Conservation (phyloP, 192 early-diverging fungal genomes). For the Backusella sp. region DNA sequence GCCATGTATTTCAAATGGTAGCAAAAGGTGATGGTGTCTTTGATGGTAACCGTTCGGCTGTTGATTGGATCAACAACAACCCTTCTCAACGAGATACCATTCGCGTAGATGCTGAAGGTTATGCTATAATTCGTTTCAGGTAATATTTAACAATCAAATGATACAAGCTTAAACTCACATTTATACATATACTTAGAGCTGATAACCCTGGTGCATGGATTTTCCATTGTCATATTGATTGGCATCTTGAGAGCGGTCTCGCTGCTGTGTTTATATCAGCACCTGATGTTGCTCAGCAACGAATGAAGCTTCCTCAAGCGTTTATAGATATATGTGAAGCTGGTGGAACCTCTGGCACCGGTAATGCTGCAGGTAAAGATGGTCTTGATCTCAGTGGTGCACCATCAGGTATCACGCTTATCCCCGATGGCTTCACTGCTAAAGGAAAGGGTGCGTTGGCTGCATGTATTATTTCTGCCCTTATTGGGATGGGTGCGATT, state of each 20-base stretch:
- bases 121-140: conserved; percentile 67
- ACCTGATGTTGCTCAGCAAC: conserved; percentile 60
- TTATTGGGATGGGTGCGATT: conserved; percentile 73
- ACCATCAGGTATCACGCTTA: conserved; percentile 49
- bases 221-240: conserved; percentile 88
- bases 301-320: conserved; percentile 50
- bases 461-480: conserved; percentile 65
- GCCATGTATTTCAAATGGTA: conserved; percentile 79
- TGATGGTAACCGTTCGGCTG: conserved; percentile 39
- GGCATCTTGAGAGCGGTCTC: conserved; percentile 73
- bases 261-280: conserved; percentile 69
- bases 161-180: neutral
- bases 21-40: conserved; percentile 58
- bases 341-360: conserved; percentile 53
- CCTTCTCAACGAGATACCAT: conserved; percentile 79
- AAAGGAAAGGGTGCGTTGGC: conserved; percentile 74
- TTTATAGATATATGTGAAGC: conserved; percentile 63
- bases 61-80: conserved; percentile 42
- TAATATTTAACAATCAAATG: neutral
- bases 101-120: conserved; percentile 63
- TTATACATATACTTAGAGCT: conserved; percentile 32
- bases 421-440: conserved; percentile 56
- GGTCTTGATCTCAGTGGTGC: conserved; percentile 63
- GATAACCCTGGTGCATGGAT: conserved; percentile 84
- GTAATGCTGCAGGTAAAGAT: conserved; percentile 74